A percentile compares a stretch with the other conserved stretches of the same genome.
phyloP scores from a whole-genome alignment of 2,329 filamentous ascomycete genomes.

The Penicillium vulpinum region DNA sequence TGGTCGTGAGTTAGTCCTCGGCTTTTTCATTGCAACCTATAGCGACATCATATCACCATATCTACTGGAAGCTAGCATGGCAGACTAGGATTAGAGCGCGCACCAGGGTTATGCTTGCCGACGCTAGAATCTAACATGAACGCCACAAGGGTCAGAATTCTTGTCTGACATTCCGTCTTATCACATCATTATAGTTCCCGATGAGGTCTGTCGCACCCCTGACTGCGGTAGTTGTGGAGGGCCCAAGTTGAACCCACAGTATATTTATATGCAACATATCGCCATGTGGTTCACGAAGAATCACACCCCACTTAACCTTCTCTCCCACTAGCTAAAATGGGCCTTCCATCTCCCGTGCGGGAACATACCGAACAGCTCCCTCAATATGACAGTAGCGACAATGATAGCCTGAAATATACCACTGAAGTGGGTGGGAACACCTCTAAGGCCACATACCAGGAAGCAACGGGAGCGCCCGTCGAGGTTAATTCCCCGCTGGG shows the following conservation, averaged over 20 bases:
- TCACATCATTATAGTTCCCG: neutral
- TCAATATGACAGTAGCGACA: constrained; percentile 1
- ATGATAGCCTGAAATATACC: constrained; percentile 4
- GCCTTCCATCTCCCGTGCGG: neutral
- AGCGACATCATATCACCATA: neutral
- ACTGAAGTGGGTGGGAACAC: constrained; percentile 43
- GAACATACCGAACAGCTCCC: neutral
- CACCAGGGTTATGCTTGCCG: neutral
- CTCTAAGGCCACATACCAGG: constrained; percentile 56
- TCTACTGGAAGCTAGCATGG: neutral
- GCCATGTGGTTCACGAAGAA: neutral
- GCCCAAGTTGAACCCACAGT: neutral
- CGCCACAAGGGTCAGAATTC: neutral
- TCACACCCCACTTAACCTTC: neutral
- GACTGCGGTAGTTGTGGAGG: neutral
- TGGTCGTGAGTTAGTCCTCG: neutral
- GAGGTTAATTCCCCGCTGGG: constrained; percentile 60
- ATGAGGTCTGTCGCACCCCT: neutral
- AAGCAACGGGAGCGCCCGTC: constrained; percentile 62
- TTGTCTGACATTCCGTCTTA: neutral
- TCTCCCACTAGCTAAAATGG: neutral
- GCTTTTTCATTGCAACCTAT: neutral
- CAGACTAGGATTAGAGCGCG: neutral
- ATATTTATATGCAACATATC: neutral
- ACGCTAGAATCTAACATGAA: neutral